Conservation (phyloP, 805 yeast species). For the Saturnispora hagleri region DNA sequence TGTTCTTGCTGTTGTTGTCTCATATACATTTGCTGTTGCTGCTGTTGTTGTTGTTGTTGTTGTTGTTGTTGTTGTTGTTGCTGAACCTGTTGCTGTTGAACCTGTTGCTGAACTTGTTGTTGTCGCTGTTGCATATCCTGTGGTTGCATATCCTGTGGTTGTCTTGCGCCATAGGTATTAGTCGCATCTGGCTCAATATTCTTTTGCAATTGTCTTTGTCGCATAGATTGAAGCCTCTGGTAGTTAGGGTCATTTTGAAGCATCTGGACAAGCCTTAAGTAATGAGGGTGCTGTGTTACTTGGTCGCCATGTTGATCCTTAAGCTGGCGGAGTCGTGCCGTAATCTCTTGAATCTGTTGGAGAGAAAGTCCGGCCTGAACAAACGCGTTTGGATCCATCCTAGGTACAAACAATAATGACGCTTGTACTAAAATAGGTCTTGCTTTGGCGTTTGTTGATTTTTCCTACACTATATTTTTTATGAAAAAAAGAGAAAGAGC, state of each 20-base stretch:
- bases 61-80: slow-evolving; percentile 1
- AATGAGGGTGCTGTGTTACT: slow-evolving; percentile 6
- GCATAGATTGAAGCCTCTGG: slow-evolving; percentile 1
- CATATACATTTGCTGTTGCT: slow-evolving; percentile 3
- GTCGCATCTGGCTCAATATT: not conserved
- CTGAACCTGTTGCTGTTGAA: not conserved
- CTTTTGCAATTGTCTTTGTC: slow-evolving; percentile 1
- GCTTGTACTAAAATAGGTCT: not conserved
- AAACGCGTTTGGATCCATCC: slow-evolving; percentile 8
- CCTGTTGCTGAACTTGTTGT: not conserved
- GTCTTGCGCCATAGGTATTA: not conserved
- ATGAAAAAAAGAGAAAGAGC: not conserved
- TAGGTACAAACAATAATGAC: not conserved
- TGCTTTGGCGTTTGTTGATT: slow-evolving; percentile 6
- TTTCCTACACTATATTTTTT: not conserved
- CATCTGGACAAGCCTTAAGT: slow-evolving; percentile 2
- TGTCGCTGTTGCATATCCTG: not conserved
- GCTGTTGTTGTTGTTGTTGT: slow-evolving; percentile 1
- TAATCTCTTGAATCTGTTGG: slow-evolving; percentile 7
- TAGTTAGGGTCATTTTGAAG: slow-evolving; percentile 8
- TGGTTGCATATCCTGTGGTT: not conserved
- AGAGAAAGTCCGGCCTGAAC: slow-evolving; percentile 1
- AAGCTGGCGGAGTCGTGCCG: slow-evolving; percentile 3
- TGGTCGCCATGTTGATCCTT: slow-evolving; percentile 8
- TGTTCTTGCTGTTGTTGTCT: slow-evolving; percentile 6